Evolutionary conservation across 192 early-diverging fungal genomes (phyloP).

Genomic region (Thamnidium elegans): DNA sequence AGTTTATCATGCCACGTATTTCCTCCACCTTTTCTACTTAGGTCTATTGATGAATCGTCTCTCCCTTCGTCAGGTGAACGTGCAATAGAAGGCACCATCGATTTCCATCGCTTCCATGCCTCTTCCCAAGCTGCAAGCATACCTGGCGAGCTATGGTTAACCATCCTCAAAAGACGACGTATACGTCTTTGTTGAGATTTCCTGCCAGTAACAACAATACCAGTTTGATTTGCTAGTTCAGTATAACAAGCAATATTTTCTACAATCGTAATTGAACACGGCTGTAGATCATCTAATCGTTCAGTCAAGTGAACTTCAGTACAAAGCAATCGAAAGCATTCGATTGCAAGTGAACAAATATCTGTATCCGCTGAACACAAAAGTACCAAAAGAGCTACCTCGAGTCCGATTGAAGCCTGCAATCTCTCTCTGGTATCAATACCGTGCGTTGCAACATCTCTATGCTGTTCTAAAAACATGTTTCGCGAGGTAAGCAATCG

Average conservation of each 20-base stretch:
- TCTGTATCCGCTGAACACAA: slow-evolving; percentile 73
- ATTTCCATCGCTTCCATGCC: slow-evolving; percentile 72
- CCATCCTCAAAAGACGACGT: slow-evolving; percentile 58
- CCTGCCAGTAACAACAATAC: slow-evolving; percentile 49
- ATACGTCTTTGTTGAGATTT: slow-evolving; percentile 73
- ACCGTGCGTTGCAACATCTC: slow-evolving; percentile 45
- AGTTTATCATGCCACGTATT: slow-evolving; percentile 13
- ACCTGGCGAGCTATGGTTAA: slow-evolving; percentile 61
- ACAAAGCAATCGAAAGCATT: slow-evolving; percentile 66
- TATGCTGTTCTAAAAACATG: slow-evolving; percentile 45
- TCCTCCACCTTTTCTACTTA: slow-evolving; percentile 1
- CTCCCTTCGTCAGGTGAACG: slow-evolving; percentile 26
- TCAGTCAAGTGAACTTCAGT: slow-evolving; percentile 70
- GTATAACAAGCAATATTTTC: slow-evolving; percentile 67
- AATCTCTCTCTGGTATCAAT: slow-evolving; percentile 61
- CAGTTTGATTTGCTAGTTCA: slow-evolving; percentile 50
- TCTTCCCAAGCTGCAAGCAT: slow-evolving; percentile 82
- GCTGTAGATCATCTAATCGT: slow-evolving; percentile 40
- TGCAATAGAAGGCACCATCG: slow-evolving; percentile 37
- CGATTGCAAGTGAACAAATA: slow-evolving; percentile 48
- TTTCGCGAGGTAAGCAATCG: slow-evolving; percentile 60
- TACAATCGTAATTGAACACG: slow-evolving; percentile 50
- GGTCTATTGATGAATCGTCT: slow-evolving; percentile 3
- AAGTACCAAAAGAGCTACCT: slow-evolving; percentile 68
- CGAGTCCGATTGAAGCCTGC: slow-evolving; percentile 67